A percentile compares a stretch with the other conserved stretches of the same genome.
phyloP scores from a whole-genome alignment of 768 basidiomycete species.

The Kwoniella sp. region DNA sequence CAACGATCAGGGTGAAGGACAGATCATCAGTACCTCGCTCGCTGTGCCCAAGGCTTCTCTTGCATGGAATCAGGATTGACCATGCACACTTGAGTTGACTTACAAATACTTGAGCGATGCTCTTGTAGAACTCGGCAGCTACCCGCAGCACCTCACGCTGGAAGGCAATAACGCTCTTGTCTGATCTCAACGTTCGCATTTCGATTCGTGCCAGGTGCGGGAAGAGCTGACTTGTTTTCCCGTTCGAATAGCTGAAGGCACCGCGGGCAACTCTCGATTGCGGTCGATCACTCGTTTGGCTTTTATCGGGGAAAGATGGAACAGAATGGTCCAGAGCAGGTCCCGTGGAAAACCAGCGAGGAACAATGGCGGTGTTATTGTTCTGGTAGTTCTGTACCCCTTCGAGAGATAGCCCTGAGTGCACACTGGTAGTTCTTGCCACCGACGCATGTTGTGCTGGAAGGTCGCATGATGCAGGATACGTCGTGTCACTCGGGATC shows the following conservation, averaged over 20 bases:
- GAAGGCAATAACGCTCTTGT: conserved; percentile 11
- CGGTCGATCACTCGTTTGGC: not conserved
- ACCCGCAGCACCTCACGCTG: conserved; percentile 14
- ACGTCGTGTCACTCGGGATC: not conserved
- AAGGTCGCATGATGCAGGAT: not conserved
- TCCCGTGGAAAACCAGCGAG: not conserved
- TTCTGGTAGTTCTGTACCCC: not conserved
- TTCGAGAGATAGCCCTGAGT: too few relatives aligned
- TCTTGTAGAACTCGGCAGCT: conserved; percentile 15
- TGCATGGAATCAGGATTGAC: too few relatives aligned
- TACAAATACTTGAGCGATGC: conserved; percentile 20
- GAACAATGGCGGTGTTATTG: conserved; percentile 6
- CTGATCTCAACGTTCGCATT: conserved; percentile 1
- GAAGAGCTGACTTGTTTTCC: not conserved
- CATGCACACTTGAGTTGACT: not conserved
- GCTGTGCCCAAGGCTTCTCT: too few relatives aligned
- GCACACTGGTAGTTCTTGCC: too few relatives aligned
- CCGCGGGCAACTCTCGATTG: not conserved
- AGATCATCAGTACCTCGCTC: too few relatives aligned
- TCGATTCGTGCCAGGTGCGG: conserved; percentile 5
- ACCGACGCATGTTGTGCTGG: not conserved
- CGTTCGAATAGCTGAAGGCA: not conserved
- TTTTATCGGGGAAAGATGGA: not conserved
- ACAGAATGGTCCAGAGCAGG: not conserved
- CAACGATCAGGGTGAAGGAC: too few relatives aligned